Evolutionary conservation across 139 green algal genomes (phyloP).

Genomic region (Pseudopediastrum boryanum): DNA sequence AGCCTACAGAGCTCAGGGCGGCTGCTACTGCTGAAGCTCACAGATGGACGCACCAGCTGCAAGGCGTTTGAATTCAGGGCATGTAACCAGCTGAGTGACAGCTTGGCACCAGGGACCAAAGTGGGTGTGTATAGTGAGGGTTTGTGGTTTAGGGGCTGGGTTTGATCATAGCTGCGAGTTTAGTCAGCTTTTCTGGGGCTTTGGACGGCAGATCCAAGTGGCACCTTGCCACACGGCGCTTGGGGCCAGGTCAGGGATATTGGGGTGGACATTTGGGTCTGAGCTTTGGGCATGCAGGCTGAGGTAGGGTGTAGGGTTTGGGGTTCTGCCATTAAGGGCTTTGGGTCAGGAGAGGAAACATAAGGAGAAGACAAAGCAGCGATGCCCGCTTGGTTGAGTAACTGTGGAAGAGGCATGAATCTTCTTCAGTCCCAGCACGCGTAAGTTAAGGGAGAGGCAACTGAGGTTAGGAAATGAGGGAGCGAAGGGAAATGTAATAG

Average conservation of each 20-base stretch:
- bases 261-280: not conserved
- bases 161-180: not conserved
- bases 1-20: not conserved
- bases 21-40: constrained; percentile 43
- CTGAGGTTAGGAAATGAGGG: too few relatives aligned
- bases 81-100: constrained; percentile 39
- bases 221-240: not conserved
- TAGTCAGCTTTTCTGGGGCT: not conserved
- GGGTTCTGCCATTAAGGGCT: too few relatives aligned
- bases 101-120: constrained; percentile 47
- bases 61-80: constrained; percentile 37
- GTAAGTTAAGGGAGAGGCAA: too few relatives aligned
- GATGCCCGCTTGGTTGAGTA: too few relatives aligned
- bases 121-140: too few relatives aligned
- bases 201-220: not conserved
- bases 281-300: not conserved
- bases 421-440: too few relatives aligned
- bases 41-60: constrained; percentile 33
- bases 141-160: not conserved
- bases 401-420: too few relatives aligned
- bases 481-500: too few relatives aligned
- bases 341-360: too few relatives aligned
- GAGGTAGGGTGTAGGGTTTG: not conserved
- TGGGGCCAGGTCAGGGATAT: not conserved
- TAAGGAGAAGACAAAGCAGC: too few relatives aligned